A percentile compares a stretch with the other conserved stretches of the same genome.
phyloP scores from a whole-genome alignment of 495 filamentous ascomycete species.

The Penicillium tannophilum region DNA sequence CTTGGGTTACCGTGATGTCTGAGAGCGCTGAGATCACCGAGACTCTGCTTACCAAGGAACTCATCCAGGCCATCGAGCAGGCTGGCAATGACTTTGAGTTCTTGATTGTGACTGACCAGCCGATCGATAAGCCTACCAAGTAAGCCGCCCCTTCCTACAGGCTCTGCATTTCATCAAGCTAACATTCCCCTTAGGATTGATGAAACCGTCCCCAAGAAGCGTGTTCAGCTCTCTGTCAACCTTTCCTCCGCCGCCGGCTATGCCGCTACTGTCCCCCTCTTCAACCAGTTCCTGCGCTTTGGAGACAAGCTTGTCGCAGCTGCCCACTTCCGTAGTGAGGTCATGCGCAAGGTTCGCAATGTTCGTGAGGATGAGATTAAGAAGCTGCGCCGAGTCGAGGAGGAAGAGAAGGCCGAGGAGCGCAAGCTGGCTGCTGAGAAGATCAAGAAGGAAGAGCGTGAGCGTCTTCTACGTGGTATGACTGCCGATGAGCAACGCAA shows the following conservation, averaged over 20 bases:
- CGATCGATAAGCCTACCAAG: slow-evolving; percentile 85
- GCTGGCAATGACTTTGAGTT: slow-evolving; percentile 86
- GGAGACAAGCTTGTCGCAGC: slow-evolving; percentile 73
- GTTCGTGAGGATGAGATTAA: slow-evolving; percentile 81
- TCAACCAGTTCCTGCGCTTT: slow-evolving; percentile 81
- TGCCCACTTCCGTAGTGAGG: slow-evolving; percentile 88
- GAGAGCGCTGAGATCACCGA: slow-evolving; percentile 97
- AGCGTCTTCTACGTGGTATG: slow-evolving; percentile 76
- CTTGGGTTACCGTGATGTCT: slow-evolving; percentile 92
- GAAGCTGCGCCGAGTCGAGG: slow-evolving; percentile 76
- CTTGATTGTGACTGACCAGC: slow-evolving; percentile 88
- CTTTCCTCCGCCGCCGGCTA: slow-evolving; percentile 59
- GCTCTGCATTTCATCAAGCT: neutral
- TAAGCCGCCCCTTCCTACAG: slow-evolving; percentile 43
- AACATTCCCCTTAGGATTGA: slow-evolving; percentile 64
- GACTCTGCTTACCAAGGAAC: slow-evolving; percentile 75
- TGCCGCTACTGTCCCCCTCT: slow-evolving; percentile 68
- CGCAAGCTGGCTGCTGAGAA: slow-evolving; percentile 74
- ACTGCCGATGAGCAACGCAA: slow-evolving; percentile 94
- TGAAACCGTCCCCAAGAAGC: slow-evolving; percentile 83
- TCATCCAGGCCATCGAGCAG: slow-evolving; percentile 76
- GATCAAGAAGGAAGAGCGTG: slow-evolving; percentile 90
- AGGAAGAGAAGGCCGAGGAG: slow-evolving; percentile 96
- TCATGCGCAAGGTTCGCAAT: slow-evolving; percentile 76
- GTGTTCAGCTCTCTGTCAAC: slow-evolving; percentile 72